Conservation (phyloP, 2,329 filamentous ascomycete species). For the Penicillium sp. region DNA sequence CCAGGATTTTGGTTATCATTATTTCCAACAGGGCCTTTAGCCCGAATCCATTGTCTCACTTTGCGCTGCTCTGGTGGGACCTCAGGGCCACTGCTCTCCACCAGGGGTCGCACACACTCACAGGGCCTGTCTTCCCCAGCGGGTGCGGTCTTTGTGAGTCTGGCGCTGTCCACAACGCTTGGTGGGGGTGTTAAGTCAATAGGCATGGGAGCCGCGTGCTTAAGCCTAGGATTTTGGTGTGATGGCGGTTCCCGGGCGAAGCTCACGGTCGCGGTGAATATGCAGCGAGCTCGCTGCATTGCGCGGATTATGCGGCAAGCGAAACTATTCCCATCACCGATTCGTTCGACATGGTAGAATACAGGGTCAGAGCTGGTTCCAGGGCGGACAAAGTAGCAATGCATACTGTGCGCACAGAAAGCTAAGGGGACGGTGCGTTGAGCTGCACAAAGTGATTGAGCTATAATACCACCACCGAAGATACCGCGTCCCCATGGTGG, state of each 20-base stretch:
- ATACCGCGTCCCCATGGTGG: conserved; percentile 14
- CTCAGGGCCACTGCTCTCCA: too few species aligned
- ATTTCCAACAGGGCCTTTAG: too few species aligned
- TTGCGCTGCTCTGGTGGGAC: neutral
- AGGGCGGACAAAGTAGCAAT: conserved; percentile 13
- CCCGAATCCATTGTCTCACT: conserved; percentile 7
- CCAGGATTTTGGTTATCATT: neutral
- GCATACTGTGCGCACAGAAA: conserved; percentile 7
- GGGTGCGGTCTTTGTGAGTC: neutral
- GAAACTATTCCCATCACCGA: conserved; percentile 4
- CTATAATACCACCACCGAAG: conserved; percentile 15
- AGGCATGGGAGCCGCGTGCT: too few species aligned
- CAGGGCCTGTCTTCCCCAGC: too few species aligned
- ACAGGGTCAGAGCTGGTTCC: neutral
- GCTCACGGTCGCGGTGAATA: conserved; percentile 7
- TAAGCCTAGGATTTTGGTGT: too few species aligned
- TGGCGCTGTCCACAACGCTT: neutral
- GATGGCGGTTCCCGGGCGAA: neutral
- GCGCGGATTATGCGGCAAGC: conserved; percentile 7
- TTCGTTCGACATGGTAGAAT: conserved; percentile 7
- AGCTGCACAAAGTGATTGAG: conserved; percentile 12
- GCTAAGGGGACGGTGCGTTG: conserved; percentile 4
- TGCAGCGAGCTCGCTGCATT: neutral
- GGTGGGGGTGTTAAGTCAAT: neutral
- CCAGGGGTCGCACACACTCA: too few species aligned